Base-by-base conservation (phyloP, 1,284 basidiomycete species). In the Rhodotorula glutinis region DNA sequence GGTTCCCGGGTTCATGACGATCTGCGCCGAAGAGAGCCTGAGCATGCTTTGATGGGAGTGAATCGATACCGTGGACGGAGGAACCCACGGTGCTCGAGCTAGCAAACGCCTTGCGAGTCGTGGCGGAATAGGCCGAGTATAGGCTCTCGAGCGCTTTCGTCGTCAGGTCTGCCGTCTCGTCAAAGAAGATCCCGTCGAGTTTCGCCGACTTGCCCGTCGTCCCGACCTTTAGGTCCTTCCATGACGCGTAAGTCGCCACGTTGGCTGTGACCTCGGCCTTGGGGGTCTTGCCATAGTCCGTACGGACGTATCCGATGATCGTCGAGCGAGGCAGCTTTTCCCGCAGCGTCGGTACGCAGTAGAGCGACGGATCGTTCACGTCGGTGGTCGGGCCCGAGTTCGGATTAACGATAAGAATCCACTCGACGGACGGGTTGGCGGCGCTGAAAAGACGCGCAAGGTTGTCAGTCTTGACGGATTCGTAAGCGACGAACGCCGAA, bases 111-210 rank as follows among this genome's bases (percentile, higher is more conserved):
- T 25, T 49, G 53, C 54, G 54, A 7, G 41, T 41, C 27, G 30
- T 46, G 9, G 16, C 29, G 14, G 57, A 13, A 40, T 53, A n/a
- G 25, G 19, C 21, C 40, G n/a, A 11, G 33, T 44, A 43, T 1
- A 52, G 29, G n/a, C 4, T 13, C 33, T 43, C 27, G 25, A 30
- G 27, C 11, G 14, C 25, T 8, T 3, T 10, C 1, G 44, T 33
- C 30, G 44, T 19, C 21, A 23, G 27, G 27, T 27, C 44, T 4
- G 23, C 23, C 11, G 29, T 29, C 53, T 67, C 66, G 51, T 67
- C 66, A 14, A 63, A 67, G 25, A 67, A 67, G 66, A 67, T 67
- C 2, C 66, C 66, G 46, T 67, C 66, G 13, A 67, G 51, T 9
- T 19, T n/a, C 14, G 51, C 40, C 0, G 30, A 53, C 16, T 5